These are phyloP conservation scores for Schizophyllum commune DNA, from an alignment of 1,284 basidiomycete genomes.

Conservation along the genomic window DNA sequence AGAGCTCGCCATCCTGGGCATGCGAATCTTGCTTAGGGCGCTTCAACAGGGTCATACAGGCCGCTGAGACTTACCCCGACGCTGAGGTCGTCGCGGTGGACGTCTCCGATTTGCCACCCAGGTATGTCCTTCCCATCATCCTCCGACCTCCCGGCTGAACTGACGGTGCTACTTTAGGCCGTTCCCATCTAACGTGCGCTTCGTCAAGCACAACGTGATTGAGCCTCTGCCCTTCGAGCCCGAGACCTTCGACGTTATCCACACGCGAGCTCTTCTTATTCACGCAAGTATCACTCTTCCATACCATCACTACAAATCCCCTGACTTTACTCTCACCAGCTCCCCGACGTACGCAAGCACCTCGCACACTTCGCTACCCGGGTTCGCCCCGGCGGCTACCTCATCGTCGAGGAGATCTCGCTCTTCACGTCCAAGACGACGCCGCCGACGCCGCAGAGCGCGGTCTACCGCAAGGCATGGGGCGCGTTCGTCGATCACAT, in stretches of 20 bases:
- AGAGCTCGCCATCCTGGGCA: background rate
- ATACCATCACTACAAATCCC: background rate
- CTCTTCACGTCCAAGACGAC: background rate
- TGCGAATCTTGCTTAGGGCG: no score
- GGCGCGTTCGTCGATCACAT: background rate
- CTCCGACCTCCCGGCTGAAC: background rate
- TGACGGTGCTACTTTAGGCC: background rate
- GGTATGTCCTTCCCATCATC: background rate
- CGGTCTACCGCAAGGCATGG: background rate
- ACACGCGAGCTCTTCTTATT: constrained; percentile 1
- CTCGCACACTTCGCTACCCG: constrained; percentile 1
- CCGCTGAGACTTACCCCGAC: constrained; percentile 2
- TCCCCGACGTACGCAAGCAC: constrained; percentile 1
- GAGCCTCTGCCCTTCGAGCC: constrained; percentile 1
- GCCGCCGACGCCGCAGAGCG: background rate
- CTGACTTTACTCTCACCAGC: background rate
- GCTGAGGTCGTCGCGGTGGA: constrained; percentile 4
- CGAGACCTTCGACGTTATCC: constrained; percentile 3
- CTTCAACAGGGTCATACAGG: constrained; percentile 4
- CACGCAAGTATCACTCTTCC: background rate
- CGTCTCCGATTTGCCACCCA: background rate
- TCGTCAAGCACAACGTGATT: constrained; percentile 1
- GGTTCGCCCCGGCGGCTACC: constrained; percentile 1
- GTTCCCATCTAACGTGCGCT: constrained; percentile 2
- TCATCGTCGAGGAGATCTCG: constrained; percentile 3